Base-by-base conservation (phyloP, 2,329 filamentous ascomycete species). In the Venturia asperata region DNA sequence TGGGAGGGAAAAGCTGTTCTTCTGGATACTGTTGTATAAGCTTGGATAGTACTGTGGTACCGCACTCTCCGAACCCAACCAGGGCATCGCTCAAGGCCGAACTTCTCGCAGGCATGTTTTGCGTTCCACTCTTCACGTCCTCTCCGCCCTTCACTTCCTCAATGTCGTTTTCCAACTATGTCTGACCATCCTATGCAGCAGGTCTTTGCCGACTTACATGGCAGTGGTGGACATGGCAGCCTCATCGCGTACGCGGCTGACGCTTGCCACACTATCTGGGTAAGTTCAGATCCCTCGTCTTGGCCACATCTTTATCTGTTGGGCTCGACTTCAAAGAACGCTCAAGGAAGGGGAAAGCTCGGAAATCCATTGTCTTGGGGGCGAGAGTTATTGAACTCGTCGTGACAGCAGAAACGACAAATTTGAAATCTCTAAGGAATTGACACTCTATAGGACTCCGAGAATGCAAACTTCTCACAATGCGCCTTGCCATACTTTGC, bases 401-500 rank as follows among this genome's bases (percentile, higher is more conserved):
- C 30, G 30, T 34, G 30, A 34, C 30, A 34, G 30, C 30, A 6
- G 6, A 34, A 34, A 6, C 30, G 30, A 37, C 24, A 19, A 45
- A 43, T 3, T 5, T 5, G 17, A 61, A 21, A 43, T 27, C 17
- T 4, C 1, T 5, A 4, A 27, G 5, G 15, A 45, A 61, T 21
- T 45, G 11, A 61, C 10, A 2, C 19, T 17, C 3, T 2, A 3
- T 65, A 77, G 76, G 74, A 77, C 68, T 73, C 75, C 45, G 68
- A 70, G 42, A 73, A 73, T 68, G 76, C 76, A 34, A 72, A 70
- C 66, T 64, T 76, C 24, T 74, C 73, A 27, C 68, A 67, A 58
- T 77, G 76, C 69, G 73, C 71, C 60, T 67, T 76, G 67, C 71
- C 69, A 7, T 77, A 75, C 64, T 60, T 76, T 41, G 70, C 72